phyloP scores from a whole-genome alignment of 768 basidiomycete genomes.

The Russula dissimulans region DNA sequence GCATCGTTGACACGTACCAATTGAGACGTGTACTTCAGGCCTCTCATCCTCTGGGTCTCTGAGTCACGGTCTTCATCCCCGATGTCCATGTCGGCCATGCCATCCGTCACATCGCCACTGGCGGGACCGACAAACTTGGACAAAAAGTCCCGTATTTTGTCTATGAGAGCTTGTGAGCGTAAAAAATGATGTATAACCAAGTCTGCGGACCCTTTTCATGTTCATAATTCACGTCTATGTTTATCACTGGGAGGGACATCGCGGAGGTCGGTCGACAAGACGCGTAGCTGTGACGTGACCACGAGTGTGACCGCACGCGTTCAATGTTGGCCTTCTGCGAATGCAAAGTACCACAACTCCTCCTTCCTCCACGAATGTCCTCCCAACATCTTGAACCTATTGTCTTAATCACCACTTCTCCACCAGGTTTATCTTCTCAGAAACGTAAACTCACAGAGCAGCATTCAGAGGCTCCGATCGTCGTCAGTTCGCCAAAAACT shows the following conservation, averaged over 20 bases:
- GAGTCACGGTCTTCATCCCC: conserved; percentile 36
- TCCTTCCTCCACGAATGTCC: too few relatives aligned
- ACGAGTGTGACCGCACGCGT: conserved; percentile 6
- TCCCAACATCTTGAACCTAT: neutral
- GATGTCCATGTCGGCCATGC: conserved; percentile 64
- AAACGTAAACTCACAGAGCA: conserved; percentile 19
- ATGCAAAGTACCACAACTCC: too few relatives aligned
- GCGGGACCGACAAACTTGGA: conserved; percentile 52
- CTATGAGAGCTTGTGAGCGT: conserved; percentile 29
- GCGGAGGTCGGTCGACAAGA: conserved; percentile 23
- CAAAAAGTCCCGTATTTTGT: conserved; percentile 61
- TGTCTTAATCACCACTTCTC: neutral
- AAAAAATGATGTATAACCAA: neutral
- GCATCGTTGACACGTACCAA: conserved; percentile 43
- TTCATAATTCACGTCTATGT: conserved; percentile 56
- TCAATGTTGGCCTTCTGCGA: too few relatives aligned
- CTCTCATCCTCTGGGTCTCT: conserved; percentile 29
- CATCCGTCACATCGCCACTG: conserved; percentile 54
- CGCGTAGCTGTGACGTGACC: conserved; percentile 13
- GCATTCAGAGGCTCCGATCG: too few relatives aligned
- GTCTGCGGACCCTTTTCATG: conserved; percentile 53
- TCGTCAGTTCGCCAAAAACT: neutral
- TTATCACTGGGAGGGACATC: conserved; percentile 60
- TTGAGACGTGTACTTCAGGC: conserved; percentile 74
- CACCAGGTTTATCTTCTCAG: neutral